These are phyloP conservation scores for Wickerhamomyces queroliae DNA, from an alignment of 805 yeast species.

Conservation along the genomic window DNA sequence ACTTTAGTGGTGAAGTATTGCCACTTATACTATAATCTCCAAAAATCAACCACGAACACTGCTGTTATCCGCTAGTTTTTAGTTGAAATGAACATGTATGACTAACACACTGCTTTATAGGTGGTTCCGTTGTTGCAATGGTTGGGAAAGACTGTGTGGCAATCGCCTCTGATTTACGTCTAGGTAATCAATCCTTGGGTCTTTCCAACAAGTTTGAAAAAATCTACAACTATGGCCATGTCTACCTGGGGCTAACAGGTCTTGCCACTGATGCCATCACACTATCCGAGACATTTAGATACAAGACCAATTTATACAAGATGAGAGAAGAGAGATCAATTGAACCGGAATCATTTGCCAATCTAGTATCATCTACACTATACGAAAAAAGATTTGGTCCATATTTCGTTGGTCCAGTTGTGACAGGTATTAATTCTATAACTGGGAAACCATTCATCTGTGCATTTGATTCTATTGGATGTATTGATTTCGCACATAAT, in stretches of 20 bases:
- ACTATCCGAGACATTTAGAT: conserved; percentile 64
- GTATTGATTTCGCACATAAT: conserved; percentile 92
- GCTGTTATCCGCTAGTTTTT: background rate
- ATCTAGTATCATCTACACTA: conserved; percentile 82
- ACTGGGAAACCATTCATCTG: conserved; percentile 85
- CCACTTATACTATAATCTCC: too few relatives aligned
- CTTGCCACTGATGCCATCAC: conserved; percentile 92
- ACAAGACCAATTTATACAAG: conserved; percentile 83
- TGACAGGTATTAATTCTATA: conserved; percentile 87
- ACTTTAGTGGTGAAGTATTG: background rate
- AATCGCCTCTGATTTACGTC: conserved; percentile 89
- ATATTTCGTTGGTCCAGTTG: conserved; percentile 93
- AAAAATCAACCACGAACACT: too few relatives aligned
- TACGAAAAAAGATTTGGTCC: conserved; percentile 95
- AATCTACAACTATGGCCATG: conserved; percentile 79
- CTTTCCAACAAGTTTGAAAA: conserved; percentile 91
- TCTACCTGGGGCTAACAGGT: conserved; percentile 89
- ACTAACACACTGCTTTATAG: conserved; percentile 26
- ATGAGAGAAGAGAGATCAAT: conserved; percentile 86
- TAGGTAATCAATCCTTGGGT: conserved; percentile 92
- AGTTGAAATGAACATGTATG: background rate
- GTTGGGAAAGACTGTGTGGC: conserved; percentile 98
- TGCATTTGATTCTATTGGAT: conserved; percentile 94
- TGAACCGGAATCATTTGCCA: conserved; percentile 92
- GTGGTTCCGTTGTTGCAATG: conserved; percentile 99